A percentile compares a stretch with the other conserved stretches of the same genome.
Evolutionary conservation across 805 yeast genomes (phyloP).

Genomic region (Kurtzmaniella cleridarum): DNA sequence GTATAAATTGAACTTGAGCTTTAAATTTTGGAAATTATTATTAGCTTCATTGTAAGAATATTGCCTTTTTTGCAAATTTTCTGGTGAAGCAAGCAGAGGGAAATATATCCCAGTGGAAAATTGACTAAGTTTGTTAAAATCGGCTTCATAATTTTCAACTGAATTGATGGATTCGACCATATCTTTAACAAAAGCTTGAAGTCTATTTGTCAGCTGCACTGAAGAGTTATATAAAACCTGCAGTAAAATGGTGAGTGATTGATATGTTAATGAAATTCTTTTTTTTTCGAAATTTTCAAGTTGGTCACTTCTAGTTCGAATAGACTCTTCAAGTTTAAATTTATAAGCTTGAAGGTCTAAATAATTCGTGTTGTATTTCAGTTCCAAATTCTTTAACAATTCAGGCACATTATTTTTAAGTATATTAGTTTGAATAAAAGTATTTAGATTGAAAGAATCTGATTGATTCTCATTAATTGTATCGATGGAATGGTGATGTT

Average conservation of each 20-base stretch:
- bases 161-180: slow-evolving; percentile 15
- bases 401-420: slow-evolving; percentile 25
- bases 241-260: slow-evolving; percentile 28
- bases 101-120: slow-evolving; percentile 36
- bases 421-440: not conserved
- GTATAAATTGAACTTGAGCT: slow-evolving; percentile 31
- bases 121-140: slow-evolving; percentile 16
- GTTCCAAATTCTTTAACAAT: slow-evolving; percentile 21
- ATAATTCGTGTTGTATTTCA: slow-evolving; percentile 29
- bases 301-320: slow-evolving; percentile 14
- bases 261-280: slow-evolving; percentile 29
- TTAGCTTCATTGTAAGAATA: slow-evolving; percentile 21
- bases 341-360: slow-evolving; percentile 26
- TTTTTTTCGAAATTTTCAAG: slow-evolving; percentile 31
- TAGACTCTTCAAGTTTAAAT: slow-evolving; percentile 25
- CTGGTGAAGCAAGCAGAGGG: slow-evolving; percentile 30
- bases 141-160: slow-evolving; percentile 16
- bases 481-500: no score
- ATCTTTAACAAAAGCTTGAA: slow-evolving; percentile 18
- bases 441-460: no score
- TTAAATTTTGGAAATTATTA: slow-evolving; percentile 34
- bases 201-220: slow-evolving; percentile 16
- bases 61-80: slow-evolving; percentile 15
- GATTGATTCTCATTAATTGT: no score
- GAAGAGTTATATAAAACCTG: slow-evolving; percentile 25